Conservation (phyloP, 2,329 filamentous ascomycete species). For the Allantophomopsis lycopodina region DNA sequence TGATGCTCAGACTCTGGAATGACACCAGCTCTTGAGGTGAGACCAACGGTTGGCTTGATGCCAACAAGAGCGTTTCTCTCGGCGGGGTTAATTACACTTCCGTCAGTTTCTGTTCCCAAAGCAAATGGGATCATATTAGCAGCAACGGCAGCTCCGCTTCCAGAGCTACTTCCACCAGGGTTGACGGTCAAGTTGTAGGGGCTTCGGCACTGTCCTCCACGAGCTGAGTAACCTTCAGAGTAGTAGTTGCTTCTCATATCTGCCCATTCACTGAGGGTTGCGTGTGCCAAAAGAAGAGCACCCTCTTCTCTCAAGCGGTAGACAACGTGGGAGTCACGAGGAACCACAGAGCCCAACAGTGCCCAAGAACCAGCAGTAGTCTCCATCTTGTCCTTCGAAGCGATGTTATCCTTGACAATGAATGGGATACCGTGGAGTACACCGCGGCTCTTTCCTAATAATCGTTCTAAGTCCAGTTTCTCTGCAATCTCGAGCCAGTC, state of each 20-base stretch:
- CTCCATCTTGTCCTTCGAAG: conserved; percentile 54
- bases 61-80: conserved; percentile 57
- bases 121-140: conserved; percentile 50
- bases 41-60: conserved; percentile 62
- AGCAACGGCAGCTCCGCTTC: conserved; percentile 49
- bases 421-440: conserved; percentile 45
- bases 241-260: conserved; percentile 56
- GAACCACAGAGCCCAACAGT: conserved; percentile 49
- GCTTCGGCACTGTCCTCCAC: conserved; percentile 49
- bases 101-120: conserved; percentile 64
- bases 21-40: conserved; percentile 53
- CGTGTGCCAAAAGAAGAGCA: conserved; percentile 58
- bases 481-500: conserved; percentile 31
- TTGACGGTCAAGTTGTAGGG: conserved; percentile 56
- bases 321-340: conserved; percentile 55
- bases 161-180: conserved; percentile 49
- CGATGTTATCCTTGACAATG: conserved; percentile 38
- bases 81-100: conserved; percentile 58
- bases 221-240: conserved; percentile 51
- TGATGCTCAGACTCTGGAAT: conserved; percentile 55
- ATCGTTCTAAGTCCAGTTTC: conserved; percentile 28
- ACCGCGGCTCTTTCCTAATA: conserved; percentile 30
- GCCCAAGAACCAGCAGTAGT: conserved; percentile 61
- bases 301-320: conserved; percentile 40
- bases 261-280: conserved; percentile 61